These are phyloP conservation scores for Leccinum rimulosum DNA, from an alignment of 768 basidiomycete genomes.

Conservation along the genomic window DNA sequence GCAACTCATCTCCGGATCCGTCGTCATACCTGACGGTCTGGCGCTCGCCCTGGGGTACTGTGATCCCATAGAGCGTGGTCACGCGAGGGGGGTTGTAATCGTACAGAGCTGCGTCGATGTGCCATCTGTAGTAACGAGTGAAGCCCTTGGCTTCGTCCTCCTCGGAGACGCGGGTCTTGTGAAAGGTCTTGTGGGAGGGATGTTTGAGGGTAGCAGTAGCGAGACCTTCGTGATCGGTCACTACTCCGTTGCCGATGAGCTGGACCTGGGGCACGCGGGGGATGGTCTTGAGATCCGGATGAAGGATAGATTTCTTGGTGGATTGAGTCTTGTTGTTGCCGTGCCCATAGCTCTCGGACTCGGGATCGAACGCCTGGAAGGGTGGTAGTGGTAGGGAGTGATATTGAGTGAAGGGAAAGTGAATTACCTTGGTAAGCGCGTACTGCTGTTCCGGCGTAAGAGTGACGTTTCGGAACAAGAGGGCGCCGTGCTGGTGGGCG, in stretches of 20 bases:
- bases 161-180: slow-evolving; percentile 70
- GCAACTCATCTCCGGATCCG: slow-evolving; percentile 78
- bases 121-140: slow-evolving; percentile 91
- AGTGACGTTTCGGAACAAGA: slow-evolving; percentile 70
- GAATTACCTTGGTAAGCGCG: slow-evolving; percentile 70
- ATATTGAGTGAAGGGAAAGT: background rate
- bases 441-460: slow-evolving; percentile 84
- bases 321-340: slow-evolving; percentile 83
- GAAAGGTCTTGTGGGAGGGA: slow-evolving; percentile 83
- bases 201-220: slow-evolving; percentile 79
- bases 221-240: slow-evolving; percentile 79
- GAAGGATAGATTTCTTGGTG: slow-evolving; percentile 76
- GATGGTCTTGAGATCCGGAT: slow-evolving; percentile 89
- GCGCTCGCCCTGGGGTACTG: slow-evolving; percentile 59
- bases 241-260: slow-evolving; percentile 84
- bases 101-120: slow-evolving; percentile 87
- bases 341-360: slow-evolving; percentile 68
- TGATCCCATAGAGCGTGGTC: slow-evolving; percentile 80
- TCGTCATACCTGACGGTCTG: slow-evolving; percentile 82
- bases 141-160: slow-evolving; percentile 75
- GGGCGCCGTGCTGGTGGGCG: slow-evolving; percentile 54
- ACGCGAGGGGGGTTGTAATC: slow-evolving; percentile 76
- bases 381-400: slow-evolving; percentile 6
- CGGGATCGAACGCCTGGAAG: slow-evolving; percentile 73
- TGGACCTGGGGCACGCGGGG: slow-evolving; percentile 88